These are phyloP conservation scores for Tulasnella sp. DNA, from an alignment of 768 basidiomycete genomes.

Conservation along the genomic window DNA sequence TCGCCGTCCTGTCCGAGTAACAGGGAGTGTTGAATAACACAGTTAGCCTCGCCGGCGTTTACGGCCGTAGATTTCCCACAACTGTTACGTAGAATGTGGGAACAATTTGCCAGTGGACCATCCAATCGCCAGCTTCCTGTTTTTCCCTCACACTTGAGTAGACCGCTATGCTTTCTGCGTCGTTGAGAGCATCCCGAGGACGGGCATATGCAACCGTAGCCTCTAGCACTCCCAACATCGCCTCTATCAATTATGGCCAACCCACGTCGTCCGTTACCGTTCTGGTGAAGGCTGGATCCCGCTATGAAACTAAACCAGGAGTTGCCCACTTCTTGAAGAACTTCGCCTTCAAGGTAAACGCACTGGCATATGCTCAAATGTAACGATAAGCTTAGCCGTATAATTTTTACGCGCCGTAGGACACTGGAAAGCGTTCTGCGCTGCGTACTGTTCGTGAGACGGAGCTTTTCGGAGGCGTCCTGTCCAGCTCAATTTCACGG, in stretches of 20 bases:
- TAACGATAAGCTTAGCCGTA: neutral
- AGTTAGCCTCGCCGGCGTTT: too few species aligned
- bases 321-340: conserved; percentile 92
- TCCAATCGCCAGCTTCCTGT: conserved; percentile 9
- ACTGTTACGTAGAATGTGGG: too few species aligned
- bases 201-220: conserved; percentile 65
- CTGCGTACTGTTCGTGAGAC: conserved; percentile 84
- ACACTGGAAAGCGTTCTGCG: conserved; percentile 73
- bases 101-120: too few species aligned
- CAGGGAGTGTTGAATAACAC: too few species aligned
- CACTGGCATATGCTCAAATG: neutral
- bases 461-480: conserved; percentile 84
- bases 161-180: conserved; percentile 16
- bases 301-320: conserved; percentile 80
- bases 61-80: too few species aligned
- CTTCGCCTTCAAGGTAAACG: conserved; percentile 90
- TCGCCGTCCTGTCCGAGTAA: too few species aligned
- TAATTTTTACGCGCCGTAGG: conserved; percentile 34
- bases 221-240: conserved; percentile 72
- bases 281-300: conserved; percentile 82
- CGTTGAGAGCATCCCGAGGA: conserved; percentile 18
- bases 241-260: conserved; percentile 68
- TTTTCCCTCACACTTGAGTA: neutral
- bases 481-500: conserved; percentile 70
- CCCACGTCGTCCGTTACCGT: conserved; percentile 79